phyloP scores from a whole-genome alignment of 345 rosid genomes.

The Corchorus olitorius region DNA sequence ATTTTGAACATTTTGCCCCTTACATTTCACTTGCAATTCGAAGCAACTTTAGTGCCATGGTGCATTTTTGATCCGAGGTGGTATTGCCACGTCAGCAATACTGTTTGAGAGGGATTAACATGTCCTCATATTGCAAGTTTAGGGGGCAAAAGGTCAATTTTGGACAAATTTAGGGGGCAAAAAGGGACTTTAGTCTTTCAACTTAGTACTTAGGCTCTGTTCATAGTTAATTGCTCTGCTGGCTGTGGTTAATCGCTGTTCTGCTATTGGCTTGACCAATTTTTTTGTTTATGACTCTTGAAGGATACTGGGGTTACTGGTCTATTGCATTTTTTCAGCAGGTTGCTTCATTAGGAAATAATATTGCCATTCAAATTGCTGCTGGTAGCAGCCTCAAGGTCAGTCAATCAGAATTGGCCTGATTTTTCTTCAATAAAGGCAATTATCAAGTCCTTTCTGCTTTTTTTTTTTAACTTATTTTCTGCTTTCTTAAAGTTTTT shows the following conservation, averaged over 20 bases:
- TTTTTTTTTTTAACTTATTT: background rate
- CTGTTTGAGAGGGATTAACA: too few relatives aligned
- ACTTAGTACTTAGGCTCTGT: background rate
- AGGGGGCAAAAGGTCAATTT: too few relatives aligned
- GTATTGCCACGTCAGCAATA: too few relatives aligned
- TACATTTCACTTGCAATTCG: too few relatives aligned
- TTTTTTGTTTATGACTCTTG: constrained; percentile 22
- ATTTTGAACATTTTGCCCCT: too few relatives aligned
- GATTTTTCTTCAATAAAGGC: background rate
- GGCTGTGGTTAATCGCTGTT: background rate
- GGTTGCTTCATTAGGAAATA: constrained; percentile 63
- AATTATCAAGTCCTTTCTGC: background rate
- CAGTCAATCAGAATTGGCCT: background rate
- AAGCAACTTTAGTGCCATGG: too few relatives aligned
- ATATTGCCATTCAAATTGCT: constrained; percentile 57
- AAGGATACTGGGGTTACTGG: constrained; percentile 58
- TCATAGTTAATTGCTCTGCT: background rate
- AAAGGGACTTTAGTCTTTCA: background rate
- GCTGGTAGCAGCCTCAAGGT: constrained; percentile 63
- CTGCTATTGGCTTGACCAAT: constrained; percentile 16
- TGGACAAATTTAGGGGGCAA: too few relatives aligned
- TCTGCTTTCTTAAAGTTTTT: background rate
- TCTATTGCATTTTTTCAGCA: constrained; percentile 54
- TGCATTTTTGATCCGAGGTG: too few relatives aligned
- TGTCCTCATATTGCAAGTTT: too few relatives aligned